phyloP scores from a whole-genome alignment of 768 basidiomycete genomes.

The Favolaschia claudopus region DNA sequence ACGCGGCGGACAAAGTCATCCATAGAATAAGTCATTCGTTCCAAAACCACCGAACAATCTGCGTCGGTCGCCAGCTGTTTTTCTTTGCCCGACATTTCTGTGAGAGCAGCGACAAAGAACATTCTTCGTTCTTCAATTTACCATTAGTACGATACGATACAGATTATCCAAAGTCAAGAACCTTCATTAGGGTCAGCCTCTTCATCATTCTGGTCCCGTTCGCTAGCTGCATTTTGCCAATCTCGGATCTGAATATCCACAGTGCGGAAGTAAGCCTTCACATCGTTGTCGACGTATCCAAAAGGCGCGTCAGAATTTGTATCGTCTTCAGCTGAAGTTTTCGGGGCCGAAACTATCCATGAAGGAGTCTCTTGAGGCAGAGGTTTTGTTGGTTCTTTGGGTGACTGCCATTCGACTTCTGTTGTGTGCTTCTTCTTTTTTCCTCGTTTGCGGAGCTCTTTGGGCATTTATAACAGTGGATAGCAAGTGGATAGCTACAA shows the following conservation, averaged over 20 bases:
- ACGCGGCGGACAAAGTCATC: constrained; percentile 95
- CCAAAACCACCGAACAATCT: constrained; percentile 89
- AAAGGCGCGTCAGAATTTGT: constrained; percentile 79
- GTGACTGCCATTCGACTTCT: constrained; percentile 49
- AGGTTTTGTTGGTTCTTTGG: constrained; percentile 29
- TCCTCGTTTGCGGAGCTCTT: constrained; percentile 78
- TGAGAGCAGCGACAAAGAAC: constrained; percentile 83
- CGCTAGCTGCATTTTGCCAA: constrained; percentile 72
- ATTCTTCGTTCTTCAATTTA: constrained; percentile 67
- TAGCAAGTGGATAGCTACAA: too few relatives aligned
- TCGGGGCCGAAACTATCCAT: constrained; percentile 66
- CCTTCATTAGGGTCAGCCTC: constrained; percentile 78
- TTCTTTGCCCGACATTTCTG: constrained; percentile 89
- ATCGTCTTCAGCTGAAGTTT: constrained; percentile 42
- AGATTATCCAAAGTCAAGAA: constrained; percentile 32
- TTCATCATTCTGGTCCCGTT: constrained; percentile 49
- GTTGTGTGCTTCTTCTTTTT: constrained; percentile 62
- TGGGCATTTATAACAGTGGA: constrained; percentile 58
- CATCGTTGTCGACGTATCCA: constrained; percentile 86
- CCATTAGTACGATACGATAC: constrained; percentile 20
- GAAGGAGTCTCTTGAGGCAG: constrained; percentile 56
- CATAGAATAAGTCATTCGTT: constrained; percentile 92
- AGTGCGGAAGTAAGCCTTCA: constrained; percentile 92
- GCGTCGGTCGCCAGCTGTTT: constrained; percentile 91
- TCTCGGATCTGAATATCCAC: constrained; percentile 88